These are phyloP conservation scores for Malus hybrid DNA, from an alignment of 331 rosid species.

Conservation along the genomic window DNA sequence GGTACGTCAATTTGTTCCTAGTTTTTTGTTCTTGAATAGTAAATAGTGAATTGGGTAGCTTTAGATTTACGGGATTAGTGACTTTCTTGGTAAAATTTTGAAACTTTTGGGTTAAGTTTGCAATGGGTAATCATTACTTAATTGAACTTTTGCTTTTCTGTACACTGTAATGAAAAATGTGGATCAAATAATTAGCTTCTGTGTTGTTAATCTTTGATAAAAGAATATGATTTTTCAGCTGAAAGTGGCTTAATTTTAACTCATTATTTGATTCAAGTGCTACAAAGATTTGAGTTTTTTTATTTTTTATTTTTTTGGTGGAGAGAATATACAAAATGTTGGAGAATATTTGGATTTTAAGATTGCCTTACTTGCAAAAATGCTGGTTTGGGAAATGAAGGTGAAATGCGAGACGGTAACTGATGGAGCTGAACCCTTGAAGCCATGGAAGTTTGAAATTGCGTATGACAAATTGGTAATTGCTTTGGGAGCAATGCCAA, in stretches of 20 bases:
- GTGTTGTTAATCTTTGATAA: neutral
- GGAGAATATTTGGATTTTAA: neutral
- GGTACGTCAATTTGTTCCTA: conserved; percentile 16
- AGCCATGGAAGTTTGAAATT: conserved; percentile 74
- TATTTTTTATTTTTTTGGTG: neutral
- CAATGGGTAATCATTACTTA: too few species aligned
- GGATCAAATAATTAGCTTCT: neutral
- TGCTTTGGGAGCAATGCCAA: conserved; percentile 76
- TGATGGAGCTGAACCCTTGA: conserved; percentile 41
- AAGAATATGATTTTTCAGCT: neutral
- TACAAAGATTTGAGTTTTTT: neutral
- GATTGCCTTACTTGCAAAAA: conserved; percentile 10
- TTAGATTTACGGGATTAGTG: neutral
- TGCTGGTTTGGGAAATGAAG: conserved; percentile 40
- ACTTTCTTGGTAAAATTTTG: neutral
- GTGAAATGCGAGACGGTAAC: conserved; percentile 78
- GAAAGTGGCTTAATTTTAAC: neutral
- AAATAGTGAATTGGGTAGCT: neutral
- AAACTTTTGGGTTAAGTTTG: neutral
- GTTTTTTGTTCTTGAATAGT: neutral
- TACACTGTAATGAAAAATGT: neutral
- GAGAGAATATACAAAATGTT: neutral
- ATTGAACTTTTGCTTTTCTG: too few species aligned
- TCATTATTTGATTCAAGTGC: neutral
- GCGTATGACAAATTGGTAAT: conserved; percentile 82